Evolutionary conservation across 148 eudicot genomes (phyloP).

Genomic region (Linanthus parryae): DNA sequence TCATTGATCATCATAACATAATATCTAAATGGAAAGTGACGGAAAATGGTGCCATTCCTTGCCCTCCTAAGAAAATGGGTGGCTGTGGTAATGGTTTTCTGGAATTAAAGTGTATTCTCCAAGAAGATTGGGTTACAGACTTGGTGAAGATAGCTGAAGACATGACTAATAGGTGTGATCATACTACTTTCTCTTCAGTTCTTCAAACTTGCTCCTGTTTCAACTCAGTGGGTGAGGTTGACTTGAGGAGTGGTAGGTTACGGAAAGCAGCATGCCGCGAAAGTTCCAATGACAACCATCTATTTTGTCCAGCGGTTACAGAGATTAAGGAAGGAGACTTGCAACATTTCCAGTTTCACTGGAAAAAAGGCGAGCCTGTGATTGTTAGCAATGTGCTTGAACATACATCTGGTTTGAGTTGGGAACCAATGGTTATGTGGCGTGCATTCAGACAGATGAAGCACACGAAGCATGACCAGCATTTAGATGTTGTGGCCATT

Average conservation of each 20-base stretch:
- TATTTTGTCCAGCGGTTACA: slow-evolving; percentile 36
- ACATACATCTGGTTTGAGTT: slow-evolving; percentile 46
- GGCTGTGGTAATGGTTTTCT: slow-evolving; percentile 41
- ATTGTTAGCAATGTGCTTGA: slow-evolving; percentile 46
- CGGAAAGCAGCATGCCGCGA: slow-evolving; percentile 46
- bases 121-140: slow-evolving; percentile 23
- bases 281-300: slow-evolving; percentile 28
- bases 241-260: slow-evolving; percentile 8
- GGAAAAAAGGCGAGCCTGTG: slow-evolving; percentile 49
- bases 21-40: slow-evolving; percentile 34
- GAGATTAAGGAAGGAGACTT: slow-evolving; percentile 26
- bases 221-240: slow-evolving; percentile 10
- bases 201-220: too few species aligned
- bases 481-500: slow-evolving; percentile 33
- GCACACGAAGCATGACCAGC: slow-evolving; percentile 22
- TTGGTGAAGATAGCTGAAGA: too few species aligned
- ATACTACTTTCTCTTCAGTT: too few species aligned
- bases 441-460: slow-evolving; percentile 48
- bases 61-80: slow-evolving; percentile 31
- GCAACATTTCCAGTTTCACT: slow-evolving; percentile 50
- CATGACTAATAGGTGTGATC: too few species aligned
- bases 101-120: slow-evolving; percentile 25
- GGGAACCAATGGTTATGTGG: slow-evolving; percentile 76
- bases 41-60: slow-evolving; percentile 37
- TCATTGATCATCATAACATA: slow-evolving; percentile 6